A percentile compares a stretch with the other conserved stretches of the same genome.
Evolutionary conservation across 768 basidiomycete genomes (phyloP).

Genomic region (Lentinus tigrinus): DNA sequence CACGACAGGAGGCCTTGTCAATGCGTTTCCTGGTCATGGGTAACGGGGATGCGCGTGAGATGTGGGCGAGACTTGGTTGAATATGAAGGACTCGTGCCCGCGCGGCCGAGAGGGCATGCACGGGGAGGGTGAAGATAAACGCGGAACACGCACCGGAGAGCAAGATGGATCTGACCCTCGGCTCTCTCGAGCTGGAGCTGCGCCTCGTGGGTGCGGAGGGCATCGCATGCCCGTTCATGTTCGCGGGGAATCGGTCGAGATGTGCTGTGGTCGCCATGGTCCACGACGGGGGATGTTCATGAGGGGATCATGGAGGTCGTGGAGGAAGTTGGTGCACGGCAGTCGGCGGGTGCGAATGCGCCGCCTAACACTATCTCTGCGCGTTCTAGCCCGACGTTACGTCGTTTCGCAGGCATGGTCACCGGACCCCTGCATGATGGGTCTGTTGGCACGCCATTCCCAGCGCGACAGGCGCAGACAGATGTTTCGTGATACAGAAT

Average conservation of each 20-base stretch:
- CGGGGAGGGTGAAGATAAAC: constrained; percentile 3
- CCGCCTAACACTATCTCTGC: neutral
- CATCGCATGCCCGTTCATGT: no score
- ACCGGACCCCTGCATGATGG: neutral
- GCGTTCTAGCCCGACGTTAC: constrained; percentile 8
- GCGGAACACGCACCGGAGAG: constrained; percentile 19
- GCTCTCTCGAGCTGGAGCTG: constrained; percentile 8
- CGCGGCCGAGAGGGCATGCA: neutral
- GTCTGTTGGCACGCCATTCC: neutral
- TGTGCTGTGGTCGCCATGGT: constrained; percentile 11
- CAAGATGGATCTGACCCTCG: constrained; percentile 14
- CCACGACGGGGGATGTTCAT: neutral
- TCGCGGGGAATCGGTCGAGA: neutral
- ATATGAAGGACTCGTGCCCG: constrained; percentile 2
- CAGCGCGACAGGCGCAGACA: neutral
- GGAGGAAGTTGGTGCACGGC: neutral
- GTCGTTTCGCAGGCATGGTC: neutral
- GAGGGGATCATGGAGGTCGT: constrained; percentile 7
- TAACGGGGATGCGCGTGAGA: neutral
- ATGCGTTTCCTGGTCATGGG: neutral
- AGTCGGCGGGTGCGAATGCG: neutral
- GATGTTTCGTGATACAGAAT: neutral
- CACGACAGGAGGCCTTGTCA: neutral
- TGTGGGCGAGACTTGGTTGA: neutral
- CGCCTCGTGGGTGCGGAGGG: constrained; percentile 4